Base-by-base conservation (phyloP, 2,329 filamentous ascomycete species). In the Ophioceras dolichostomum region DNA sequence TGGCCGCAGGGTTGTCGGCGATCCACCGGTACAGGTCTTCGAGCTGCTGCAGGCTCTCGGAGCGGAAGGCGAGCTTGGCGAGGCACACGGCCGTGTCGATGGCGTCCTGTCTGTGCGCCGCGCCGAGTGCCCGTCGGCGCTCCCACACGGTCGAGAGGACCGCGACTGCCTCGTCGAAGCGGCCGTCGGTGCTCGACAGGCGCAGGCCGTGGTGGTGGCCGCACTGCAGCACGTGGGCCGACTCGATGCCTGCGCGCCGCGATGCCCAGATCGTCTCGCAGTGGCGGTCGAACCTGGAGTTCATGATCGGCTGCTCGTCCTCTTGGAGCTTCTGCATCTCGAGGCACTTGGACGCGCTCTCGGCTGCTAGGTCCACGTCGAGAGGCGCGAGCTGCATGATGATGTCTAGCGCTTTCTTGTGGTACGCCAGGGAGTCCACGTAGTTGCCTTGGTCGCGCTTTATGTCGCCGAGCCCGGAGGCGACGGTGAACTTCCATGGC, bases 121-220 rank as follows among this genome's bases (percentile, higher is more conserved):
- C 19, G 3, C 38, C 38, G 7, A 37, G 30, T 8, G 34, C 29
- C 19, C 36, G 36, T 28, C 38, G 18, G 19, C 33, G 33, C 21
- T 40, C 38, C 38, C 38, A 40, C 13, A 40, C 38, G 13, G 38
- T 21, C 24, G 27, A 21, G 5, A 40, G 38, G 4, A 37, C 28
- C 4, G 27, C 18, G 13, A 22, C 35, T 2, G 38, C 38, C 14
- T 36, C 35, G 14, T 40, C 38, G n/a, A 37, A 29, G 22, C 32
- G 32, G 16, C 29, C 38, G 12, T 22, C 38, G 2, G 27, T 29
- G 4, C 16, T 28, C 8, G 37, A 18, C 10, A 40, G 13, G 2
- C 38, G 38, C n/a, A 40, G 16, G 14, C 38, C 38, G 26, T 36
- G 34, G n/a, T 40, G 34, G 14, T 40, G 38, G 9, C 38, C 38